Percentiles rank a stretch among this genome's conserved stretches.
Conservation (phyloP, 495 filamentous ascomycete genomes). For the Hypoxylon rickii region DNA sequence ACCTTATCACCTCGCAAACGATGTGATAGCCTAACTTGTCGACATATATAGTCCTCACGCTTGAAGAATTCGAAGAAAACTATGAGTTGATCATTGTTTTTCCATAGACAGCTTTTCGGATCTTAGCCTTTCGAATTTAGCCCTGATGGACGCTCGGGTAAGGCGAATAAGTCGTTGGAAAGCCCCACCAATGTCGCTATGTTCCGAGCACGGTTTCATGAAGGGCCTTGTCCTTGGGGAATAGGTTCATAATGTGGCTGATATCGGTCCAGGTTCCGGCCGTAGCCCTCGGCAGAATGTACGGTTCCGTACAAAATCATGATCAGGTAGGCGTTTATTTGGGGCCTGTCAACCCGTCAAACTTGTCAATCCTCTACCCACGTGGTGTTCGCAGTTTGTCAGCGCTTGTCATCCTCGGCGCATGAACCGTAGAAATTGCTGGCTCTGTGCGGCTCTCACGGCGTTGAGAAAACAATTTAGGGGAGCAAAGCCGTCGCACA, state of each 20-base stretch:
- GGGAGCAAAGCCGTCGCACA: slow-evolving; percentile 16
- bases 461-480: slow-evolving; percentile 11
- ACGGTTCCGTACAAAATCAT: slow-evolving; percentile 9
- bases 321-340: background rate
- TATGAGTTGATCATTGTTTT: background rate
- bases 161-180: slow-evolving; percentile 1
- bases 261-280: slow-evolving; percentile 17
- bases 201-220: slow-evolving; percentile 16
- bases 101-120: slow-evolving; percentile 2
- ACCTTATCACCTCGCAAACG: slow-evolving; percentile 30
- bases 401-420: slow-evolving; percentile 17
- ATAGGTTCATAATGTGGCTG: slow-evolving; percentile 16
- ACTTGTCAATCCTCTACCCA: slow-evolving; percentile 10
- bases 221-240: slow-evolving; percentile 5
- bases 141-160: background rate
- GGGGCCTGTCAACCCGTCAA: background rate
- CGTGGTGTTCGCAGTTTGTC: slow-evolving; percentile 19
- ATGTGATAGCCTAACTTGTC: slow-evolving; percentile 24
- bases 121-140: background rate
- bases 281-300: slow-evolving; percentile 1
- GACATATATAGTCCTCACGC: slow-evolving; percentile 8
- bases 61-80: slow-evolving; percentile 5
- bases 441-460: slow-evolving; percentile 24
- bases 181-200: slow-evolving; percentile 7
- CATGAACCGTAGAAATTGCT: slow-evolving; percentile 29